A percentile compares a stretch with the other conserved stretches of the same genome.
Evolutionary conservation across 805 yeast genomes (phyloP).

Genomic region (Ogataea kodamae): DNA sequence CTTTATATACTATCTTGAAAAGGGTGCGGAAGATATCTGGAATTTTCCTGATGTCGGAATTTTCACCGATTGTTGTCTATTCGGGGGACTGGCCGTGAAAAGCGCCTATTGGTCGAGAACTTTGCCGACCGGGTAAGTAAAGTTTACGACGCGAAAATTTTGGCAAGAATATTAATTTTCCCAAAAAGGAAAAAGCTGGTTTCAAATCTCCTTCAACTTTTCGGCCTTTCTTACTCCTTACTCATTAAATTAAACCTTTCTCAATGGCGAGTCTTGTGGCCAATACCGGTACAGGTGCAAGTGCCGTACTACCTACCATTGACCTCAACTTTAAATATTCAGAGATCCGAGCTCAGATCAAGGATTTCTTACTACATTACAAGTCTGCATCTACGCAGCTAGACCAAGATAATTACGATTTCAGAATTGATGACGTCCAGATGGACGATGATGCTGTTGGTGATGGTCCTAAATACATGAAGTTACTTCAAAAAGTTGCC

Average conservation of each 20-base stretch:
- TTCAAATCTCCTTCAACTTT: slow-evolving; percentile 11
- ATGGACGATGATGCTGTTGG: slow-evolving; percentile 29
- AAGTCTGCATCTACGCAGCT: slow-evolving; percentile 38
- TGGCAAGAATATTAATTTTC: slow-evolving; percentile 9
- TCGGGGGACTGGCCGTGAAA: slow-evolving; percentile 3
- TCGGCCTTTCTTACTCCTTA: slow-evolving; percentile 2
- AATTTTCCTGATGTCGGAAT: slow-evolving; percentile 15
- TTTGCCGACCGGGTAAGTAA: not conserved
- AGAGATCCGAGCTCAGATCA: slow-evolving; percentile 53
- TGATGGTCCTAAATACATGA: slow-evolving; percentile 70
- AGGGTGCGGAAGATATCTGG: slow-evolving; percentile 13
- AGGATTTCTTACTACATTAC: slow-evolving; percentile 67
- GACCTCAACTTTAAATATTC: slow-evolving; percentile 52
- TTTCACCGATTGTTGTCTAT: slow-evolving; percentile 14
- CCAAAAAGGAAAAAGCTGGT: slow-evolving; percentile 8
- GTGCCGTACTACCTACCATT: slow-evolving; percentile 26
- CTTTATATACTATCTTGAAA: slow-evolving; percentile 1
- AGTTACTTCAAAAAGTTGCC: slow-evolving; percentile 70
- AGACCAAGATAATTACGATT: slow-evolving; percentile 35
- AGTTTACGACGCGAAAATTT: slow-evolving; percentile 1
- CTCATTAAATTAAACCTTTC: not conserved
- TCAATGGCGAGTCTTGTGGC: slow-evolving; percentile 26
- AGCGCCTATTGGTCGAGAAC: slow-evolving; percentile 12
- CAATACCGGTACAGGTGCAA: slow-evolving; percentile 17
- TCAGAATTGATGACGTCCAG: slow-evolving; percentile 30